Base-by-base conservation (phyloP, 164 flowering plant genomes). In the Sedum album region DNA sequence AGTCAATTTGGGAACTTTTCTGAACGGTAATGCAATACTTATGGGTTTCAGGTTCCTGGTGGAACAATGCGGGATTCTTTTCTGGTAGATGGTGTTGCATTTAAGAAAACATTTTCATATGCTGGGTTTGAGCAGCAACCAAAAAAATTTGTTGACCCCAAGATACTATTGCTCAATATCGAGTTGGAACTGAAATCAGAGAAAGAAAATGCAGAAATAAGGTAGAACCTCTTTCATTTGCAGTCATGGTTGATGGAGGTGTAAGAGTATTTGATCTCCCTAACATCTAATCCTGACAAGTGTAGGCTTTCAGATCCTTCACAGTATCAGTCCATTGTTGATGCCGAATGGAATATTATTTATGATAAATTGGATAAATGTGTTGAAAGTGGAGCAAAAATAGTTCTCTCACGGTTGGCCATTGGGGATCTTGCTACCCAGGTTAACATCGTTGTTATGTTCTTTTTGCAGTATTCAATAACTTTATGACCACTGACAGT, bases 201-300 rank as follows among this genome's bases (percentile, higher is more conserved):
- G 82, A 92, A 95, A 76, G 99, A 95, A 79, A 95, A 95, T 81
- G 99, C 99, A 35, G 99, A 95, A 82, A 92, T 95, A 72, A 88
- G 99, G 99, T 90, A 64, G 55, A 55, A 18, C 28, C 63, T 71
- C 49, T 25, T 55, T 71, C 10, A 15, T n/a, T 39, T 44, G 11
- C 17, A 20, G 23, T 30, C 66, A 31, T 31, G 18, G 21, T 31
- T 33, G 41, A 63, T 36, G 28, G 17, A 33, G 20, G 18, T 48
- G n/a, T n/a, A 17, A 20, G 38, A 63, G 18, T 33, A 31, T 33
- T 33, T 31, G 66, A 31, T 33, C 41, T 33, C 41, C 21, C 21
- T 53, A 13, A 23, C 8, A 4, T 21, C 28, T 6, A 21, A 23
- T 23, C n/a, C n/a, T n/a, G n/a, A n/a, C n/a, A n/a, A n/a, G n/a